Base-by-base conservation (phyloP, 2,329 filamentous ascomycete genomes). In the Clonostachys rhizophaga region DNA sequence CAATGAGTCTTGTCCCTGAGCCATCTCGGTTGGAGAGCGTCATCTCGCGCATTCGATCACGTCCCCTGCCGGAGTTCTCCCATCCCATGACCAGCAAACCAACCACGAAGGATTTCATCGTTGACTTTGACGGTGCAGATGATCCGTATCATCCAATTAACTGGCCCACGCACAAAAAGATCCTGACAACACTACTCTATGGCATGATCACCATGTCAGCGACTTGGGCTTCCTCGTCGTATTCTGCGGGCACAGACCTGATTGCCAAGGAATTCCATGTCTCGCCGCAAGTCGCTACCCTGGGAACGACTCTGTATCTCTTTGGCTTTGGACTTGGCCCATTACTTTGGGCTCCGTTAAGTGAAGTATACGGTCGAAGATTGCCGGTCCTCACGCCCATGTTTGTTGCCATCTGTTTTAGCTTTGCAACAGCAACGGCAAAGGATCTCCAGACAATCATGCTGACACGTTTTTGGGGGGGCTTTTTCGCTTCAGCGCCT, bases 111-210 rank as follows among this genome's bases (percentile, higher is more conserved):
- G 72, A 69, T 34, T 54, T 61, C 8, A 57, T 90, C 11, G 86
- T 91, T 20, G 83, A 88, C 49, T 91, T 90, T 53, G 86, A 90
- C 9, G 85, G 86, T 1, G 73, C 73, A 0, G 79, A 86, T 50
- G 88, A 91, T 62, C 83, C 83, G 0, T 89, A 89, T 57, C 70
- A 74, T 5, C 86, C 87, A 0, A 54, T 84, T 42, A 91, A 91
- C 59, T 91, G 87, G 88, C 71, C 78, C 0, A 79, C 77, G 34
- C 68, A 68, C 54, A 91, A 90, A 62, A 91, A 91, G 62, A 64
- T 83, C 10, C 54, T 75, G 5, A 89, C 85, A 0, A 90, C 86
- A 0, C 52, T 83, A 33, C 51, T 67, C 2, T 68, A 69, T 45
- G 66, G 66, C 8, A 43, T 67, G 2, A 59, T 47, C 57, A 69